These are phyloP conservation scores for Candida takata DNA, from an alignment of 805 yeast species.

Conservation along the genomic window DNA sequence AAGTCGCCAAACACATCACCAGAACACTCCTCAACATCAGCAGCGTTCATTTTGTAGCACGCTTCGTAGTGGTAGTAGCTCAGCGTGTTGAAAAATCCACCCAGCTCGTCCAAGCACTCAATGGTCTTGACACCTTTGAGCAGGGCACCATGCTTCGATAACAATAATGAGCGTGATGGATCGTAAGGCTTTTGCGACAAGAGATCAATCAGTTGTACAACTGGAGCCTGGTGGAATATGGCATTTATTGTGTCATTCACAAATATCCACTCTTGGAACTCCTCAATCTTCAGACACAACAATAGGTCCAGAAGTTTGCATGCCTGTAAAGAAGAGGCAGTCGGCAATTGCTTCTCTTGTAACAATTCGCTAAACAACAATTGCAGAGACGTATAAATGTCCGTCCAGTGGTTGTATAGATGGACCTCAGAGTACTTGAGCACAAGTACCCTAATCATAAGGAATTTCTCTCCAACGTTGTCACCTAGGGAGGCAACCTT, in stretches of 20 bases:
- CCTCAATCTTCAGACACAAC: slow-evolving; percentile 63
- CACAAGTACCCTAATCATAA: slow-evolving; percentile 58
- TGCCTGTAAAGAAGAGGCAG: slow-evolving; percentile 43
- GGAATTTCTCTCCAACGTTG: slow-evolving; percentile 38
- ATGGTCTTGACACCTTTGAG: slow-evolving; percentile 32
- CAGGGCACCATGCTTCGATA: no score
- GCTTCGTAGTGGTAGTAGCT: slow-evolving; percentile 62
- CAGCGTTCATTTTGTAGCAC: slow-evolving; percentile 42
- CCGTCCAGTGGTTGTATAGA: slow-evolving; percentile 62
- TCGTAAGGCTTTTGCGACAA: no score
- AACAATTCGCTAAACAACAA: slow-evolving; percentile 37
- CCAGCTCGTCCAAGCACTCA: slow-evolving; percentile 38
- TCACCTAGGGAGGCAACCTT: slow-evolving; percentile 37
- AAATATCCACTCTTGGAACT: slow-evolving; percentile 86
- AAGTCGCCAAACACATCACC: slow-evolving; percentile 57
- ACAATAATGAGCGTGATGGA: no score
- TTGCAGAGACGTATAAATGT: slow-evolving; percentile 56
- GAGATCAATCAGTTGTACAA: slow-evolving; percentile 14
- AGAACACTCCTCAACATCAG: slow-evolving; percentile 41
- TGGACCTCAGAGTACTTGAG: slow-evolving; percentile 58
- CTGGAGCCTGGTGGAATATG: slow-evolving; percentile 32
- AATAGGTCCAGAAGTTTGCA: slow-evolving; percentile 77
- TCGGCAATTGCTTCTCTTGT: slow-evolving; percentile 29
- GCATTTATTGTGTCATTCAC: slow-evolving; percentile 62
- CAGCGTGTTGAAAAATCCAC: slow-evolving; percentile 58